A percentile compares a stretch with the other conserved stretches of the same genome.
phyloP scores from a whole-genome alignment of 805 yeast species.

The Cyberlindnera amylophila region DNA sequence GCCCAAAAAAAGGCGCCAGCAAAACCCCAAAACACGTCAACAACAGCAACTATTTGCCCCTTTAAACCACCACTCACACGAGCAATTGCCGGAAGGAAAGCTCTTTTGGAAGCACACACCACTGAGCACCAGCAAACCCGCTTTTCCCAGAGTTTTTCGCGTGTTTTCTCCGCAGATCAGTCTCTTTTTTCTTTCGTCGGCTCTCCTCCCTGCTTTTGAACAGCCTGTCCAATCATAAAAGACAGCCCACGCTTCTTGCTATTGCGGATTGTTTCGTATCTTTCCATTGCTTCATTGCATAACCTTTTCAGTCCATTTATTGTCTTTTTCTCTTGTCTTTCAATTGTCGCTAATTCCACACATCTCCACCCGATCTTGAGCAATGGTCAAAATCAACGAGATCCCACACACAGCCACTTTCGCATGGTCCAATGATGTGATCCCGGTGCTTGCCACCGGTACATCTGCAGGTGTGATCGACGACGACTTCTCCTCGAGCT shows the following conservation, averaged over 20 bases:
- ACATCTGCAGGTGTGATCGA: slow-evolving; percentile 96
- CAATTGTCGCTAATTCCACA: too few species aligned
- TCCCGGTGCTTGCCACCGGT: slow-evolving; percentile 83
- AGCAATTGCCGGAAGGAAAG: not conserved
- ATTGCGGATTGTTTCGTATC: too few species aligned
- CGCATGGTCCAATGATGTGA: slow-evolving; percentile 82
- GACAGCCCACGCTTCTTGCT: too few species aligned
- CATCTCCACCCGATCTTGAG: not conserved
- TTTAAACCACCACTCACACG: not conserved
- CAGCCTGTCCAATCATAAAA: too few species aligned
- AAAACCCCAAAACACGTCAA: slow-evolving; percentile 1
- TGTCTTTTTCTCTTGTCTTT: not conserved
- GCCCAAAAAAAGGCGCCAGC: slow-evolving; percentile 15
- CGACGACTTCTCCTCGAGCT: slow-evolving; percentile 74
- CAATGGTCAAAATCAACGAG: slow-evolving; percentile 78
- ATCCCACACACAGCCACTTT: slow-evolving; percentile 86
- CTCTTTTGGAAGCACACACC: not conserved
- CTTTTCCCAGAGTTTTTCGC: too few species aligned
- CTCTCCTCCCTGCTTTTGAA: too few species aligned
- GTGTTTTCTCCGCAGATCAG: not conserved
- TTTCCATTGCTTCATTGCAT: too few species aligned
- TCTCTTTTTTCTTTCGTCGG: too few species aligned
- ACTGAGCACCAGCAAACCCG: too few species aligned
- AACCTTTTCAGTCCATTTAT: not conserved
- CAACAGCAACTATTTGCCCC: not conserved